Conservation (phyloP, 2,329 filamentous ascomycete species). For the Ophiostoma himal-ulmi region DNA sequence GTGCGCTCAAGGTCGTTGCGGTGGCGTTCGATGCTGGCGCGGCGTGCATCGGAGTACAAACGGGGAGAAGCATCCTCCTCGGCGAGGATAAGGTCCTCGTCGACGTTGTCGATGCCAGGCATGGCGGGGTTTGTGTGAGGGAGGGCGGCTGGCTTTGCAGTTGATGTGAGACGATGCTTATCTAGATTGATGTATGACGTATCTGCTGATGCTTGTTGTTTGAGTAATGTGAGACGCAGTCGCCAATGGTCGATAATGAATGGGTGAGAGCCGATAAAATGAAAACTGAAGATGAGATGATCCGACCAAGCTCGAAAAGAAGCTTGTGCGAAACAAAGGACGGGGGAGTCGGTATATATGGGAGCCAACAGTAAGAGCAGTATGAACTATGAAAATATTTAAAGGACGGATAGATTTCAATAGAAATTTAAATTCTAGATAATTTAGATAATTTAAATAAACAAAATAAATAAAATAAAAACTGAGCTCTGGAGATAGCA, state of each 20-base stretch:
- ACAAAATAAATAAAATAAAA: background rate
- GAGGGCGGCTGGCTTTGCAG: background rate
- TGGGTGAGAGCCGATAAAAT: too few relatives aligned
- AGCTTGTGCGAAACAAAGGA: background rate
- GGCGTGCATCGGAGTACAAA: slow-evolving; percentile 32
- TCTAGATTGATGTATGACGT: background rate
- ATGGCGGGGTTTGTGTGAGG: slow-evolving; percentile 32
- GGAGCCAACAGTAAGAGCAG: background rate
- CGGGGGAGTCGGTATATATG: background rate
- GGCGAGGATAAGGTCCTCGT: slow-evolving; percentile 48
- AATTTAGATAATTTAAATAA: background rate
- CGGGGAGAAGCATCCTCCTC: slow-evolving; percentile 46
- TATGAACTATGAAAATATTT: too few relatives aligned
- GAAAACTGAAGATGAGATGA: too few relatives aligned
- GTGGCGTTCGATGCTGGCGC: slow-evolving; percentile 31
- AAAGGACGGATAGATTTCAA: background rate
- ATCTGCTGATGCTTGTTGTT: background rate
- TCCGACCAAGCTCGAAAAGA: background rate
- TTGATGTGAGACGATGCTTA: background rate
- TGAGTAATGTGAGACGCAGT: background rate
- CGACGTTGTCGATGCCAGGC: slow-evolving; percentile 51
- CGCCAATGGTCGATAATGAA: background rate
- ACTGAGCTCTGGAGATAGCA: background rate
- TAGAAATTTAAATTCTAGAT: background rate
- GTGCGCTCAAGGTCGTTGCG: slow-evolving; percentile 55